Evolutionary conservation across 1,139 yeast genomes (phyloP).

Genomic region (Suhomyces bolitotheri): DNA sequence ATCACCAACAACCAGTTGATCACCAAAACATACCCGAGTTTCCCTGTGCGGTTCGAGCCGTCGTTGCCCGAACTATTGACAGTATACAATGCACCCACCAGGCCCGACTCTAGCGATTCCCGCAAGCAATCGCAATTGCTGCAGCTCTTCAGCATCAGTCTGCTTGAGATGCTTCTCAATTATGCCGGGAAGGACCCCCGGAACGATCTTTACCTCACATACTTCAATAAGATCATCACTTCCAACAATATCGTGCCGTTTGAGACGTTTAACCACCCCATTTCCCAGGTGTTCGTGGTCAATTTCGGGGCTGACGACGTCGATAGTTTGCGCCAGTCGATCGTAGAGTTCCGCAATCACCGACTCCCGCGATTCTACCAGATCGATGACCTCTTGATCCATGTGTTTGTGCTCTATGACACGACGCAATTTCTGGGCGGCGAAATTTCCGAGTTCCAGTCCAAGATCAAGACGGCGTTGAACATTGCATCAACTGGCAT

Average conservation of each 20-base stretch:
- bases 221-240: conserved; percentile 62
- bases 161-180: conserved; percentile 37
- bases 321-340: conserved; percentile 40
- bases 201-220: conserved; percentile 52
- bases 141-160: conserved; percentile 42
- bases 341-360: conserved; percentile 46
- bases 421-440: conserved; percentile 19
- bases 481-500: conserved; percentile 31
- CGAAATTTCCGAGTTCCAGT: conserved; percentile 31
- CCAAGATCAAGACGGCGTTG: conserved; percentile 26
- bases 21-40: conserved; percentile 44
- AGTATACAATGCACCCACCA: conserved; percentile 25
- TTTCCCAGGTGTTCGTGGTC: conserved; percentile 71
- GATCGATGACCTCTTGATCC: conserved; percentile 54
- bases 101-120: conserved; percentile 5
- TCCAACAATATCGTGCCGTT: conserved; percentile 70
- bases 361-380: conserved; percentile 61
- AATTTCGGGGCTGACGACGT: conserved; percentile 50
- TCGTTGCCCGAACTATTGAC: conserved; percentile 43
- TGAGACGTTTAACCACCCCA: conserved; percentile 89
- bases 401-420: conserved; percentile 45
- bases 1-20: conserved; percentile 45
- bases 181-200: conserved; percentile 16
- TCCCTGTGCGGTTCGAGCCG: conserved; percentile 48
- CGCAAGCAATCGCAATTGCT: conserved; percentile 17